Base-by-base conservation (phyloP, 352 stramenopile genomes). In the Phytopythium oedochilum region DNA sequence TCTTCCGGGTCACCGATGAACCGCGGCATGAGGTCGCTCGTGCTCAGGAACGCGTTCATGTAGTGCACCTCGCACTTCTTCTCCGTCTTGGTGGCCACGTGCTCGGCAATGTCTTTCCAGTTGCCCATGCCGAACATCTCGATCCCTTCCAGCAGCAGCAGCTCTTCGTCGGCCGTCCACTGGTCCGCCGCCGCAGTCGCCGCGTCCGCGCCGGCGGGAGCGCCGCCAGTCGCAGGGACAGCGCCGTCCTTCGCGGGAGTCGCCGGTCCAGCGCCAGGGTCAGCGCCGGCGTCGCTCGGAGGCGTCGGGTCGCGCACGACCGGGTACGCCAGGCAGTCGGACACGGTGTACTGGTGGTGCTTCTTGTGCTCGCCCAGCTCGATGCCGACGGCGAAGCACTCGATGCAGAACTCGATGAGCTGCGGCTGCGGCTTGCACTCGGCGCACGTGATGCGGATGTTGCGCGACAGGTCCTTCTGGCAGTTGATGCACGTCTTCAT, bases 71-170 rank as follows among this genome's bases (percentile, higher is more conserved):
- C 84, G 57, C 91, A 97, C 55, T 96, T 92, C 48, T 87, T 89
- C 55, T 96, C 85, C 35, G 63, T 83, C 67, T 96, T 95, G 36
- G 77, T 92, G 25, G 63, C 78, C 23, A 97, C 80, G 48, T 96
- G 80, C 29, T 96, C 80, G 0, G 85, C 78, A 45, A 96, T 97
- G 58, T 97, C 88, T 59, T 89, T 89, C 97, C 97, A 99, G 71
- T 99, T 99, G 47, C 96, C 96, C 58, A 99, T 84, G 32, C 97
- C 96, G 61, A 98, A 97, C 64, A 94, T 96, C 50, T 97, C 80
- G 46, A 99, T 98, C 25, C 74, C 96, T 64, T 99, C 97, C 15
- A 99, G 80, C 38, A 99, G 74, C 43, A 96, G 61, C 26, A 99
- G 64, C 69, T 99, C 97, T 68, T 99, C 96, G 59, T 98, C 92